Evolutionary conservation across 2,329 filamentous ascomycete genomes (phyloP), one percentile per base, ranked within the genome.

Genomic region (Trichoderma semiorbis): DNA sequence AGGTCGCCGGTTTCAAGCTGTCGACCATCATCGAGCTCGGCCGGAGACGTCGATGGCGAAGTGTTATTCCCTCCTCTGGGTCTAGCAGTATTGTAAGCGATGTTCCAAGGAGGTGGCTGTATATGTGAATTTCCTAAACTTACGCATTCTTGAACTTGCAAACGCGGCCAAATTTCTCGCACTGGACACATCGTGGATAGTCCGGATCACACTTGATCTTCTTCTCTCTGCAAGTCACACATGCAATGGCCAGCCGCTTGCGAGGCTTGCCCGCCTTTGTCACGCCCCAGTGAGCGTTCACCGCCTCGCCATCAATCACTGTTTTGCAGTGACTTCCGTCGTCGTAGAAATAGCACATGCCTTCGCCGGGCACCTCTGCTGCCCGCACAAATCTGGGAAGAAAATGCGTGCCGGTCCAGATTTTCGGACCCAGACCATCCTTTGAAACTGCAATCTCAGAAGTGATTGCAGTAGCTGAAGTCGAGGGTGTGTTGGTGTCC

Each of bases 181-280:
- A 98, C 82, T 97, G 94, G 69, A 95, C 89, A 77, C 95, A 98
- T 76, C 93, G 94, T 50, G 93, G 93, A 75, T 90, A 92, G 76
- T 95, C 94, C 1, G 94, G 95, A 75, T 97, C 94, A 78, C 95
- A 98, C 81, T 97, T 97, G 83, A 98, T 97, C 86, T 97, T 98
- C 89, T 97, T 98, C 83, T 97, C 94, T 65, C 95, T 89, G 80
- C 95, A 98, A 14, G 94, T 96, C 72, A 97, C 87, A 79, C 95
- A 98, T n/a, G 94, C 94, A 79, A 97, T 94, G 28, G 95, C 94
- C 71, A 97, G 86, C 71, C 95, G 88, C 83, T 98, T 98, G 75
- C 95, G 89, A 62, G 95, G 94, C 83, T 97, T 97, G 16, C 95
- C 95, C 2, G 95, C 94, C 82, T 97, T 97, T 43, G 95, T 97